Evolutionary conservation across 441 rosid genomes (phyloP).

Genomic region (Adansonia gregorii): DNA sequence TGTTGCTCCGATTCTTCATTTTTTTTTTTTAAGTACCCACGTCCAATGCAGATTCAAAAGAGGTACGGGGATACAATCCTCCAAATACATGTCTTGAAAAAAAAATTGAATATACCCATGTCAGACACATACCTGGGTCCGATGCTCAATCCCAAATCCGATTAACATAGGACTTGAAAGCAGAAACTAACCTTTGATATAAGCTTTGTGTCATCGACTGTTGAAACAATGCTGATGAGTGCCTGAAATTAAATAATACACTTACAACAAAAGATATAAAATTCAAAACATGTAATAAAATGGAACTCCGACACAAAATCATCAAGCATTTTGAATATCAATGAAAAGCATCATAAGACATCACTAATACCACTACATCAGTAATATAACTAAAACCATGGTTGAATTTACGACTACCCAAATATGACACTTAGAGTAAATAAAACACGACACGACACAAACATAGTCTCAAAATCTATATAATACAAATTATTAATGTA

Average conservation of each 20-base stretch:
- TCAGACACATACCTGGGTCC: no score
- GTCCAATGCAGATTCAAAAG: no score
- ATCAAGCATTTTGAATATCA: background rate
- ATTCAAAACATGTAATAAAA: background rate
- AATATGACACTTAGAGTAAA: no score
- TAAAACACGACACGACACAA: no score
- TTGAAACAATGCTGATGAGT: constrained; percentile 65
- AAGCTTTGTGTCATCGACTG: constrained; percentile 92
- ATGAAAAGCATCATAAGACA: constrained; percentile 3
- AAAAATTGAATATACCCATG: no score
- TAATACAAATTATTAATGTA: no score
- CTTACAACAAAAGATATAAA: background rate
- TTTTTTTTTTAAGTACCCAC: no score
- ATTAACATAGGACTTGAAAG: background rate
- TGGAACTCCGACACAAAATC: background rate
- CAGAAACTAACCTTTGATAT: constrained; percentile 63
- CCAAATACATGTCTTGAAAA: no score
- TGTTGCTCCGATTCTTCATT: no score
- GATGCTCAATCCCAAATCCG: no score
- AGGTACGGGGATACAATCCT: no score
- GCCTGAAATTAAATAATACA: constrained; percentile 50
- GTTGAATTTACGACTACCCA: background rate
- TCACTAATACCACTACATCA: background rate
- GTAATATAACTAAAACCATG: background rate
- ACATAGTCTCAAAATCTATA: no score